Conservation (phyloP, 1,284 basidiomycete species). For the Farysia itapuensis region DNA sequence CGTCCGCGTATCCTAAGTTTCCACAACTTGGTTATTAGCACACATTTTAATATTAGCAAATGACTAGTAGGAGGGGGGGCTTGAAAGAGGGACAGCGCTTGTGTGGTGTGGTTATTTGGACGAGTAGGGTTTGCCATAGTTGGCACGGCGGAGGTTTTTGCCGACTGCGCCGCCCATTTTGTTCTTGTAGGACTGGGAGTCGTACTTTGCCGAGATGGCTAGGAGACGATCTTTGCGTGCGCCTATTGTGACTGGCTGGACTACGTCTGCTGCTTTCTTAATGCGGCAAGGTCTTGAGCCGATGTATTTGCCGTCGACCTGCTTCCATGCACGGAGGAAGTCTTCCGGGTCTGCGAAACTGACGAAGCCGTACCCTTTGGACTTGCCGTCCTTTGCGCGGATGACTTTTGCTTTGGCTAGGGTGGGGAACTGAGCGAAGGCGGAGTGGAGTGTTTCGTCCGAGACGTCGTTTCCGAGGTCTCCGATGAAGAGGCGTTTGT, state of each 20-base stretch:
- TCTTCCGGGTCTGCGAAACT: conserved; percentile 98
- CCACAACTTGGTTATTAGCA: too few relatives aligned
- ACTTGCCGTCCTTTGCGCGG: conserved; percentile 78
- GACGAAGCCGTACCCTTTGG: conserved; percentile 90
- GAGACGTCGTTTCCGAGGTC: conserved; percentile 98
- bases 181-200: conserved; percentile 33
- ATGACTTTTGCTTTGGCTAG: conserved; percentile 95
- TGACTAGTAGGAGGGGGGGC: too few relatives aligned
- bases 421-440: conserved; percentile 83
- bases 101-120: conserved; percentile 1
- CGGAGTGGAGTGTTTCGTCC: conserved; percentile 86
- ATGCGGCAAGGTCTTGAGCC: conserved; percentile 54
- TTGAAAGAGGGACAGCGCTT: not conserved
- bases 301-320: conserved; percentile 83
- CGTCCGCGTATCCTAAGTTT: conserved; percentile 47
- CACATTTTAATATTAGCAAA: too few relatives aligned
- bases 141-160: conserved; percentile 34
- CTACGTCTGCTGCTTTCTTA: conserved; percentile 54
- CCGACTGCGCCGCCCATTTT: conserved; percentile 59
- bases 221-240: conserved; percentile 55
- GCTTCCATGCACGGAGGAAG: conserved; percentile 97
- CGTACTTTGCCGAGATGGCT: conserved; percentile 47
- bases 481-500: conserved; percentile 97
- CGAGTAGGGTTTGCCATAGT: conserved; percentile 32
- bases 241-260: conserved; percentile 50